Conservation (phyloP, 2,329 filamentous ascomycete genomes). For the Ophiobolus disseminans region DNA sequence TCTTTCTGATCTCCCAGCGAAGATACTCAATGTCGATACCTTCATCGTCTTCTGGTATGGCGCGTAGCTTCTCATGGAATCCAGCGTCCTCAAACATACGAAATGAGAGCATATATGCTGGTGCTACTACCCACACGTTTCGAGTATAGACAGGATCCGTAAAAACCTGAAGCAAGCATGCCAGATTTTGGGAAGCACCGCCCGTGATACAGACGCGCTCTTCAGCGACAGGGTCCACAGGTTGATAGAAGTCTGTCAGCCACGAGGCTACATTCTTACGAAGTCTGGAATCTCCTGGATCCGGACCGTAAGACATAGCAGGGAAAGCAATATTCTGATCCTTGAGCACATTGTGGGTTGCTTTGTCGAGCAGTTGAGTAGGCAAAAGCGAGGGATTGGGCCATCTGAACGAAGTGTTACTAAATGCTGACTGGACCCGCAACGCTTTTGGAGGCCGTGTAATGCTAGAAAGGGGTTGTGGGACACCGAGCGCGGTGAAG, state of each 20-base stretch:
- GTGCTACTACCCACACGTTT: slow-evolving; percentile 80
- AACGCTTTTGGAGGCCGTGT: slow-evolving; percentile 22
- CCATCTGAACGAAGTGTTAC: slow-evolving; percentile 65
- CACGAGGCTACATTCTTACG: slow-evolving; percentile 73
- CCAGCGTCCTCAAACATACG: slow-evolving; percentile 84
- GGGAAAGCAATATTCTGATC: slow-evolving; percentile 65
- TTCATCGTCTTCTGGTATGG: slow-evolving; percentile 77
- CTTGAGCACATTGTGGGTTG: slow-evolving; percentile 67
- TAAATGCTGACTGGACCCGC: slow-evolving; percentile 2
- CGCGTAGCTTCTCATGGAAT: slow-evolving; percentile 70
- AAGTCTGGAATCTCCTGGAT: slow-evolving; percentile 65
- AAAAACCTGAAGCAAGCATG: slow-evolving; percentile 77
- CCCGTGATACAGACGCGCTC: slow-evolving; percentile 80
- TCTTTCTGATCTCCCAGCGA: slow-evolving; percentile 57
- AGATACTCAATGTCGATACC: slow-evolving; percentile 74
- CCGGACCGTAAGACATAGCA: slow-evolving; percentile 80
- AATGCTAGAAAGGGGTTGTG: slow-evolving; percentile 15
- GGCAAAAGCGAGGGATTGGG: slow-evolving; percentile 71
- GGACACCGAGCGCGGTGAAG: slow-evolving; percentile 13
- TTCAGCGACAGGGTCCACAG: slow-evolving; percentile 52
- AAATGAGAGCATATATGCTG: slow-evolving; percentile 84
- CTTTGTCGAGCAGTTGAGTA: slow-evolving; percentile 64
- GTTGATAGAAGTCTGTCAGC: slow-evolving; percentile 69
- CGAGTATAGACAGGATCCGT: slow-evolving; percentile 79
- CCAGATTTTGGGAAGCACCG: slow-evolving; percentile 83